Conservation (phyloP, 345 rosid genomes). For the Rhodamnia rubescens region DNA sequence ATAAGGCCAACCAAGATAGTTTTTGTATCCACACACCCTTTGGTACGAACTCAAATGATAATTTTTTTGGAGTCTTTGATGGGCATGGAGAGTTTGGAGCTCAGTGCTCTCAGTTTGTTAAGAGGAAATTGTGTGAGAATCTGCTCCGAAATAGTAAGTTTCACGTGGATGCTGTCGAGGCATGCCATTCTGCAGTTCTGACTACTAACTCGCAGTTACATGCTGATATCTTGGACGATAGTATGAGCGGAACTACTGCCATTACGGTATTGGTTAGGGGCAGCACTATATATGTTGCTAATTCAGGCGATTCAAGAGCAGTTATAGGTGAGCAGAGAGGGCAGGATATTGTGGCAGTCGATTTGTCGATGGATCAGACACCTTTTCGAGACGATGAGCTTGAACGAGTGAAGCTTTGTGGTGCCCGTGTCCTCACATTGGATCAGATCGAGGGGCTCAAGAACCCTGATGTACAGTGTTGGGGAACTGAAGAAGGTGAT, state of each 20-base stretch:
- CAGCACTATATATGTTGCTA: slow-evolving; percentile 61
- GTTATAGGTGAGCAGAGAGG: slow-evolving; percentile 80
- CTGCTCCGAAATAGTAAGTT: slow-evolving; percentile 54
- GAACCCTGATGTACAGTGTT: slow-evolving; percentile 86
- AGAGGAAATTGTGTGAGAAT: slow-evolving; percentile 73
- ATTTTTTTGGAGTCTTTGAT: slow-evolving; percentile 95
- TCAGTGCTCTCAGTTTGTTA: slow-evolving; percentile 84
- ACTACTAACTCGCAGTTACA: slow-evolving; percentile 67
- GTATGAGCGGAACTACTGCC: slow-evolving; percentile 96
- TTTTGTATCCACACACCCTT: slow-evolving; percentile 90
- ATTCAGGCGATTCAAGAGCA: slow-evolving; percentile 90
- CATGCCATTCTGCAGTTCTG: slow-evolving; percentile 58
- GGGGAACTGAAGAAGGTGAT: slow-evolving; percentile 94
- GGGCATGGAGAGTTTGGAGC: slow-evolving; percentile 97
- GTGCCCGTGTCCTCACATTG: slow-evolving; percentile 89
- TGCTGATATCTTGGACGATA: slow-evolving; percentile 66
- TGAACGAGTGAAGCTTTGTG: slow-evolving; percentile 81
- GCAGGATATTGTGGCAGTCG: slow-evolving; percentile 68
- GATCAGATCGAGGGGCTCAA: slow-evolving; percentile 98
- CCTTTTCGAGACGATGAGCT: slow-evolving; percentile 79
- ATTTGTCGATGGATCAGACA: slow-evolving; percentile 88
- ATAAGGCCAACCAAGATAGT: slow-evolving; percentile 97
- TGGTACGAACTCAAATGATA: slow-evolving; percentile 52
- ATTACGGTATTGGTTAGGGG: slow-evolving; percentile 89
- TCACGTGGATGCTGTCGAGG: slow-evolving; percentile 61